Conservation (phyloP, 805 yeast genomes). For the Nakazawaea siamensis region DNA sequence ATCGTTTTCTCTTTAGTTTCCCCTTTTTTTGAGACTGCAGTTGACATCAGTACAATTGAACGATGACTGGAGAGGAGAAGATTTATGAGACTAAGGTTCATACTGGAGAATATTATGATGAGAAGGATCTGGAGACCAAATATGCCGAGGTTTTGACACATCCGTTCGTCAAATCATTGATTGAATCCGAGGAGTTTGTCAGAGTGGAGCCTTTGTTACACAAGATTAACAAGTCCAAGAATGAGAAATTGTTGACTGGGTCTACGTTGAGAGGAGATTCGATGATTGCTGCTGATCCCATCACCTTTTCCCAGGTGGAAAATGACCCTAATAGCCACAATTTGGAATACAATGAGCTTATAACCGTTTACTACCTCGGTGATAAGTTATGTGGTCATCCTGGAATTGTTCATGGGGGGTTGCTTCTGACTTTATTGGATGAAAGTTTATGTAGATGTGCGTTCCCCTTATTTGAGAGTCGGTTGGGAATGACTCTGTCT, state of each 20-base stretch:
- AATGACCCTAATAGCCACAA: background rate
- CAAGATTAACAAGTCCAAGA: slow-evolving; percentile 5
- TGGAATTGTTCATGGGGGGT: slow-evolving; percentile 46
- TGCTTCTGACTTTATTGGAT: slow-evolving; percentile 43
- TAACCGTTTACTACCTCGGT: slow-evolving; percentile 39
- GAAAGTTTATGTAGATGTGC: slow-evolving; percentile 46
- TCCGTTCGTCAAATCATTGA: slow-evolving; percentile 6
- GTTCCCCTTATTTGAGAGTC: slow-evolving; percentile 35
- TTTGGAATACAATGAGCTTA: slow-evolving; percentile 28
- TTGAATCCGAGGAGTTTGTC: background rate
- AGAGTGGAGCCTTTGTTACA: slow-evolving; percentile 7
- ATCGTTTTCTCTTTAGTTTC: too few species aligned
- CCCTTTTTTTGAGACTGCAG: too few species aligned
- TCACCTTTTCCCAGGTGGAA: slow-evolving; percentile 9
- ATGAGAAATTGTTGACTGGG: slow-evolving; percentile 9
- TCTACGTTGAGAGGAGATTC: slow-evolving; percentile 9
- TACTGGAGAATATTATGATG: too few species aligned
- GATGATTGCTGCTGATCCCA: slow-evolving; percentile 10
- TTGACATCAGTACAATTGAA: too few species aligned
- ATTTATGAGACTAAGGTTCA: too few species aligned
- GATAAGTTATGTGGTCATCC: slow-evolving; percentile 35
- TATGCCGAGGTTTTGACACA: slow-evolving; percentile 1
- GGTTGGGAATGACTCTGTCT: slow-evolving; percentile 43
- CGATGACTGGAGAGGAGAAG: too few species aligned
- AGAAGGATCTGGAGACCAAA: too few species aligned